A percentile compares a stretch with the other conserved stretches of the same genome.
These are phyloP conservation scores for Daldinia childiae DNA, from an alignment of 495 filamentous ascomycete genomes.

Conservation along the genomic window DNA sequence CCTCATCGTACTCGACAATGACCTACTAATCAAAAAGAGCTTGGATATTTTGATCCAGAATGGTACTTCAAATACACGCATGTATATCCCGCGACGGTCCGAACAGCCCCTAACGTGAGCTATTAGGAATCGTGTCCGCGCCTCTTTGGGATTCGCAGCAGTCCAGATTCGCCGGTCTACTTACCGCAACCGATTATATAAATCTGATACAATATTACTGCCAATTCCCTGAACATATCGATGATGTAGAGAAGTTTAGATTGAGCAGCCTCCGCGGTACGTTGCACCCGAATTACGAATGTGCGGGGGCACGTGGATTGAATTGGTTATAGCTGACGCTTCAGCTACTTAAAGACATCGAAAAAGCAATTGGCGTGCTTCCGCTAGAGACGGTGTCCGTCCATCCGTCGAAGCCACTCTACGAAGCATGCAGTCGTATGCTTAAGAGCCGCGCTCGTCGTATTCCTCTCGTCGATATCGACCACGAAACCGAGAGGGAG, in stretches of 20 bases:
- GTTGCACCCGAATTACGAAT: slow-evolving; percentile 25
- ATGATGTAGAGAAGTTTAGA: slow-evolving; percentile 91
- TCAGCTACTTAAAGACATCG: slow-evolving; percentile 75
- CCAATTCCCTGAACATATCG: slow-evolving; percentile 91
- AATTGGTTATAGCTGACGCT: slow-evolving; percentile 21
- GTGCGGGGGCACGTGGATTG: slow-evolving; percentile 24
- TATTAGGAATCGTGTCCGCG: slow-evolving; percentile 92
- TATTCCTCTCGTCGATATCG: slow-evolving; percentile 92
- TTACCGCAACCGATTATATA: slow-evolving; percentile 97
- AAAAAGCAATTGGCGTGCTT: slow-evolving; percentile 87
- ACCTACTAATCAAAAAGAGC: slow-evolving; percentile 95
- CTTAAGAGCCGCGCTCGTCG: slow-evolving; percentile 89
- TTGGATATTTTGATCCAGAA: slow-evolving; percentile 96
- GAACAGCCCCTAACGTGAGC: slow-evolving; percentile 23
- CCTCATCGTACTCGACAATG: slow-evolving; percentile 94
- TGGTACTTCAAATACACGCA: slow-evolving; percentile 62
- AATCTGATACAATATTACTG: slow-evolving; percentile 99
- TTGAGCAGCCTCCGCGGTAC: slow-evolving; percentile 91
- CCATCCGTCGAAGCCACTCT: slow-evolving; percentile 86
- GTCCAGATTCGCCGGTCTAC: slow-evolving; percentile 90
- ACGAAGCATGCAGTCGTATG: slow-evolving; percentile 96
- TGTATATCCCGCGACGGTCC: slow-evolving; percentile 3
- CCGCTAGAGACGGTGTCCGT: slow-evolving; percentile 97
- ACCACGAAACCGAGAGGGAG: slow-evolving; percentile 91
- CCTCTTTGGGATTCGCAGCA: slow-evolving; percentile 97